Conservation (phyloP, 1,139 yeast genomes). For the Pichia sp. region DNA sequence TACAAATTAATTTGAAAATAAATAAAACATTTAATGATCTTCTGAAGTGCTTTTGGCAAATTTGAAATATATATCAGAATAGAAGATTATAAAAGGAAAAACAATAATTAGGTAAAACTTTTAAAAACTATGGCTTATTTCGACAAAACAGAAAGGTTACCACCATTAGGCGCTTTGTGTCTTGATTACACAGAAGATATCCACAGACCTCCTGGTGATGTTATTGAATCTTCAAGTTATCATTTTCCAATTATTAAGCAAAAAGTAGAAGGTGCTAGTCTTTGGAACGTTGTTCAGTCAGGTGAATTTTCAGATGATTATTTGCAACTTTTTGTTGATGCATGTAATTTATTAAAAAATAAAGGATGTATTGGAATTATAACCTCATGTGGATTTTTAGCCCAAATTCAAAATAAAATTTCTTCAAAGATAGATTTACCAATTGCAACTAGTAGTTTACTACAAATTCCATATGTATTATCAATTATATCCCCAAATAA, state of each 20-base stretch:
- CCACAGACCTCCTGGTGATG: constrained; percentile 19
- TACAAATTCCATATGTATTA: constrained; percentile 30
- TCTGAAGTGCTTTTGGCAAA: too few species aligned
- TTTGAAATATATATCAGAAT: too few species aligned
- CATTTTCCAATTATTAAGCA: constrained; percentile 18
- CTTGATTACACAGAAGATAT: constrained; percentile 29
- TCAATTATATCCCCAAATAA: constrained; percentile 20
- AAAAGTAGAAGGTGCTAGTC: constrained; percentile 15
- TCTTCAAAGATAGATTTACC: constrained; percentile 26
- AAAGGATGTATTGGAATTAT: constrained; percentile 17
- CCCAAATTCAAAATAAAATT: constrained; percentile 28
- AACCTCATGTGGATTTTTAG: constrained; percentile 23
- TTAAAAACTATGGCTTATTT: constrained; percentile 18
- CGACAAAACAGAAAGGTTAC: constrained; percentile 18
- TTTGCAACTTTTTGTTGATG: constrained; percentile 10
- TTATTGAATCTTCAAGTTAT: constrained; percentile 8
- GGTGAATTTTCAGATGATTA: constrained; percentile 9
- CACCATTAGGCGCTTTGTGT: constrained; percentile 27
- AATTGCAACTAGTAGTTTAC: constrained; percentile 29
- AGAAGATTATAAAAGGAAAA: too few species aligned
- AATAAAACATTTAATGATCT: too few species aligned
- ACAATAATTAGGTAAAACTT: too few species aligned
- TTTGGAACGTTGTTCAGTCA: constrained; percentile 12
- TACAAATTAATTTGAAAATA: too few species aligned
- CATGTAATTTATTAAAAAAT: constrained; percentile 10